Percentiles rank a stretch among this genome's conserved stretches.
Conservation (phyloP, 2,329 filamentous ascomycete genomes). For the Aureobasidium sp. region DNA sequence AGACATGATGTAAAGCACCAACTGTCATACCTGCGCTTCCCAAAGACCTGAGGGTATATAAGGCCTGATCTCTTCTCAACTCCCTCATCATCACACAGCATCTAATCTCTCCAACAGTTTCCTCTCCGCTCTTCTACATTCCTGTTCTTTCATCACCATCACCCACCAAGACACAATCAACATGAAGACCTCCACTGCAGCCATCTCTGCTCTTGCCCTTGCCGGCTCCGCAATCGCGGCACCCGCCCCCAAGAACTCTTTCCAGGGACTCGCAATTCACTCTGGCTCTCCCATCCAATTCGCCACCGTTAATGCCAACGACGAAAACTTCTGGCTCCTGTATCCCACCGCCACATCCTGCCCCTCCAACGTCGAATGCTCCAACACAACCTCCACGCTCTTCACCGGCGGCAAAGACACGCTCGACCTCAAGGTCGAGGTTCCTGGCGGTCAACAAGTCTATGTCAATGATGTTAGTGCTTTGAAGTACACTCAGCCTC, state of each 20-base stretch:
- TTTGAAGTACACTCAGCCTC: conserved; percentile 26
- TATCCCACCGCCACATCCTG: conserved; percentile 25
- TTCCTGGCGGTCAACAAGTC: conserved; percentile 27
- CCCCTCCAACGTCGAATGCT: conserved; percentile 20
- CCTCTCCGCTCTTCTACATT: too few species aligned
- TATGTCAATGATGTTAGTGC: conserved; percentile 27
- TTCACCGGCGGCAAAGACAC: conserved; percentile 15
- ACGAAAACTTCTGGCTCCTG: conserved; percentile 1
- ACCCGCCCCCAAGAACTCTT: conserved; percentile 18
- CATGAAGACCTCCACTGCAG: too few species aligned
- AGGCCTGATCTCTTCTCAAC: too few species aligned
- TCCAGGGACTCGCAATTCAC: conserved; percentile 20
- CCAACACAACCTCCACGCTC: conserved; percentile 18
- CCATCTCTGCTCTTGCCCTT: not conserved
- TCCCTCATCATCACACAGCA: too few species aligned
- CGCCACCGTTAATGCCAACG: conserved; percentile 17
- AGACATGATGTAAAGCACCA: too few species aligned
- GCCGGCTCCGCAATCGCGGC: conserved; percentile 4
- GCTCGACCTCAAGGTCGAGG: conserved; percentile 22
- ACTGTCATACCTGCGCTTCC: too few species aligned
- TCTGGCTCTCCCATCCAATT: conserved; percentile 20
- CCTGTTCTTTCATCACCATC: too few species aligned
- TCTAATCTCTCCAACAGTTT: too few species aligned
- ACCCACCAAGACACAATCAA: too few species aligned
- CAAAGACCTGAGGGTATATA: too few species aligned